A percentile compares a stretch with the other conserved stretches of the same genome.
Evolutionary conservation across 176 grass and related monocot genomes (phyloP).

Genomic region (Lolium multiflorum): DNA sequence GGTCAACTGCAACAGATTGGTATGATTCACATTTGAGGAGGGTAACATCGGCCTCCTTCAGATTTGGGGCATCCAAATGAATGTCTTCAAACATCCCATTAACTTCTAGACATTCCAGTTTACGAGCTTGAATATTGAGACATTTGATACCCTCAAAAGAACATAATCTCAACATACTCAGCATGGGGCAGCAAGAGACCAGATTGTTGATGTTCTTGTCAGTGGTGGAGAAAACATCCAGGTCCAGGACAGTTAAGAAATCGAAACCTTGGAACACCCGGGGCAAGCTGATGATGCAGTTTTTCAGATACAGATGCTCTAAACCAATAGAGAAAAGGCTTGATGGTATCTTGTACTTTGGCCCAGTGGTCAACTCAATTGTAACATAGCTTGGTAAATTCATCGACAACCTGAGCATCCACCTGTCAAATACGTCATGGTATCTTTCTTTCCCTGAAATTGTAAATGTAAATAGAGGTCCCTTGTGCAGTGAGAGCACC

Average conservation of each 20-base stretch:
- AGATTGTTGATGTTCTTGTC: not conserved
- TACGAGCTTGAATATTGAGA: not conserved
- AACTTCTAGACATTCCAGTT: not conserved
- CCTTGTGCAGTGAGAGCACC: not conserved
- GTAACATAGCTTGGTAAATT: not conserved
- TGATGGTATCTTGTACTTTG: slow-evolving; percentile 22
- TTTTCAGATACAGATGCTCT: not conserved
- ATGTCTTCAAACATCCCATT: not conserved
- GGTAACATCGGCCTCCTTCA: not conserved
- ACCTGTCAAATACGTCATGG: slow-evolving; percentile 8
- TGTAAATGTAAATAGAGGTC: not conserved
- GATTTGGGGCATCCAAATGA: not conserved
- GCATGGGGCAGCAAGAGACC: not conserved
- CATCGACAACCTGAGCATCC: slow-evolving; percentile 26
- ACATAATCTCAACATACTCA: not conserved
- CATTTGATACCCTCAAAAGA: not conserved
- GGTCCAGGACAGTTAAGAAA: not conserved
- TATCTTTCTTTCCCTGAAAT: not conserved
- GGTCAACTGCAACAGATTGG: not conserved
- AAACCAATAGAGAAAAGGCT: slow-evolving; percentile 20
- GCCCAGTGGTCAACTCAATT: not conserved
- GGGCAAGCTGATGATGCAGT: not conserved
- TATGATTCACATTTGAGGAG: not conserved
- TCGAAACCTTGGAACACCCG: not conserved
- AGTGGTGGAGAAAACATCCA: not conserved